Evolutionary conservation across 768 basidiomycete species (phyloP).

Genomic region (Pleurotus cornucopiae): DNA sequence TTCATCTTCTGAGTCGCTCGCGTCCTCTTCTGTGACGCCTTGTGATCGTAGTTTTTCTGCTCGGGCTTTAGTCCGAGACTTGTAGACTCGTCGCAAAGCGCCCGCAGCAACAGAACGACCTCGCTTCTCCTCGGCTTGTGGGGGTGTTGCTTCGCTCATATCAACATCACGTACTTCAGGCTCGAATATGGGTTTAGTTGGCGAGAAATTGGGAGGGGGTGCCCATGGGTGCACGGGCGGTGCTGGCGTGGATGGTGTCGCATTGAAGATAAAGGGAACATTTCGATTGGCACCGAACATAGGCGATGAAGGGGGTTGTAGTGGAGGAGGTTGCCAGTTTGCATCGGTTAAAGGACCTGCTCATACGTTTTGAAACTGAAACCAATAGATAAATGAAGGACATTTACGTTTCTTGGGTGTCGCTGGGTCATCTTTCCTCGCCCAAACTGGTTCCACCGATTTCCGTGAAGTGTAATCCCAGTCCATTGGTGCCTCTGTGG

Average conservation of each 20-base stretch:
- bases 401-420: constrained; percentile 68
- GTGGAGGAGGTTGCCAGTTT: constrained; percentile 36
- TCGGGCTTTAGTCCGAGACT: constrained; percentile 49
- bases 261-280: constrained; percentile 70
- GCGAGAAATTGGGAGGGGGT: constrained; percentile 59
- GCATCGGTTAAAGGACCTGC: constrained; percentile 29
- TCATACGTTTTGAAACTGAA: constrained; percentile 7
- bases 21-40: constrained; percentile 33
- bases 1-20: constrained; percentile 37
- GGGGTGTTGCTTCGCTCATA: constrained; percentile 71
- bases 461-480: constrained; percentile 78
- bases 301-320: constrained; percentile 33
- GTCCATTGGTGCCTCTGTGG: constrained; percentile 86
- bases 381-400: constrained; percentile 4
- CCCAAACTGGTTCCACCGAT: constrained; percentile 57
- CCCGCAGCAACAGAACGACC: constrained; percentile 55
- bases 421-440: constrained; percentile 38
- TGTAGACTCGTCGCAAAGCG: constrained; percentile 62
- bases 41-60: constrained; percentile 22
- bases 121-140: constrained; percentile 37
- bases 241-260: constrained; percentile 33
- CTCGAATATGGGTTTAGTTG: constrained; percentile 34
- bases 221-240: constrained; percentile 59
- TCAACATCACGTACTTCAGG: constrained; percentile 64
- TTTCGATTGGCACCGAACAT: constrained; percentile 63